Percentiles rank a stretch among this genome's conserved stretches.
phyloP scores from a whole-genome alignment of 164 flowering plant species.

The Houttuynia cordata region DNA sequence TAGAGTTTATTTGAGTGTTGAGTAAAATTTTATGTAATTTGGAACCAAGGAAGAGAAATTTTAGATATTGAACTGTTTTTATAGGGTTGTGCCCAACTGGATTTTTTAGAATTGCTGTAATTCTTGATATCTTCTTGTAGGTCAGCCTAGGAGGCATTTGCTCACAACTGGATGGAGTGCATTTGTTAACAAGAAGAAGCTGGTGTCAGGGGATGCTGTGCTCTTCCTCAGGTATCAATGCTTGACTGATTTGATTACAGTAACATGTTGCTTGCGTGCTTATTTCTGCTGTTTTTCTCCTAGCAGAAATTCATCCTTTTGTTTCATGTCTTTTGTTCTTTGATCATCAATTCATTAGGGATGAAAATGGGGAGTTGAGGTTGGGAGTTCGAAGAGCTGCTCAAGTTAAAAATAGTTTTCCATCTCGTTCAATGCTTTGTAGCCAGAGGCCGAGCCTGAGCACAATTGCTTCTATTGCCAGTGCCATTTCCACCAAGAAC shows the following conservation, averaged over 20 bases:
- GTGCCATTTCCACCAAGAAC: constrained; percentile 43
- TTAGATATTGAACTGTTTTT: background rate
- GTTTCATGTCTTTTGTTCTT: background rate
- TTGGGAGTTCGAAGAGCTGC: constrained; percentile 77
- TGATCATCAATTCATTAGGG: constrained; percentile 28
- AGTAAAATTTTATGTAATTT: no score
- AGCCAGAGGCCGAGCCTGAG: constrained; percentile 30
- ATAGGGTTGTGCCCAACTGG: background rate
- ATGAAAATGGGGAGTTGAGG: constrained; percentile 82
- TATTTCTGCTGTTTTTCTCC: background rate
- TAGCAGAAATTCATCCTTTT: background rate
- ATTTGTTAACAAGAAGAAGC: constrained; percentile 90
- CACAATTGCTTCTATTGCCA: constrained; percentile 34
- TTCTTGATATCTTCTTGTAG: constrained; percentile 24
- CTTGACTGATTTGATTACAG: background rate
- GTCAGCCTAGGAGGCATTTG: constrained; percentile 98
- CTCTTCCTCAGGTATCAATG: constrained; percentile 71
- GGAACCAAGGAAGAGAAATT: no score
- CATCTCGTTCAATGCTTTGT: constrained; percentile 15
- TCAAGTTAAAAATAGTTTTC: constrained; percentile 36
- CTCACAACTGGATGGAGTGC: constrained; percentile 99
- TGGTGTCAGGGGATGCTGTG: constrained; percentile 94
- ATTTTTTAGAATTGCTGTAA: background rate
- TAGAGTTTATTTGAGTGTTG: background rate
- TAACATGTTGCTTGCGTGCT: background rate